These are phyloP conservation scores for Brassica carinata DNA, from an alignment of 345 rosid genomes.

Conservation along the genomic window DNA sequence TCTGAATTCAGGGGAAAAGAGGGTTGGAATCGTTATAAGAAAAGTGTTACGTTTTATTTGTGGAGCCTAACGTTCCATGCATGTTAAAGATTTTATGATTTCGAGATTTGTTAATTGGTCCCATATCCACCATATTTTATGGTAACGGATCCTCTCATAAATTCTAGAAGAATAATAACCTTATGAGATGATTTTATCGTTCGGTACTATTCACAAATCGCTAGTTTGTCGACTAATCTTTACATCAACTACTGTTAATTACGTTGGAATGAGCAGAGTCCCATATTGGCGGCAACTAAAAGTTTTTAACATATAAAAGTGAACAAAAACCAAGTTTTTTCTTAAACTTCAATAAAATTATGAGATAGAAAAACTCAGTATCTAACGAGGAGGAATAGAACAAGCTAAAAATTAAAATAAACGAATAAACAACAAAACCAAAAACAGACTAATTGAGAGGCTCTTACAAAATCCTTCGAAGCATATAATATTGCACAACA, in stretches of 20 bases:
- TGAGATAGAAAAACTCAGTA: background rate
- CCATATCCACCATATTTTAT: background rate
- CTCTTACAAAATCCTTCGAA: constrained; percentile 20
- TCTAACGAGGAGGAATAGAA: background rate
- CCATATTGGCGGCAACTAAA: background rate
- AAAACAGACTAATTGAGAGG: background rate
- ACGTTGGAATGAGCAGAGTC: background rate
- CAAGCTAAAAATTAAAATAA: background rate
- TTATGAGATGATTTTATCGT: background rate
- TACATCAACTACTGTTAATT: background rate
- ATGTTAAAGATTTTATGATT: background rate
- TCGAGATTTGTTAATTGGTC: background rate
- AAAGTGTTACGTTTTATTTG: constrained; percentile 5
- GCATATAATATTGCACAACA: constrained; percentile 11
- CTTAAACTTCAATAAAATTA: background rate
- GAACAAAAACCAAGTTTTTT: background rate
- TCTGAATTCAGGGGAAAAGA: background rate
- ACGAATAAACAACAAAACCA: background rate
- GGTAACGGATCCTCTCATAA: background rate
- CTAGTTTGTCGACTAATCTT: background rate
- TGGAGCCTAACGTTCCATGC: background rate
- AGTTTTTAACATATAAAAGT: background rate
- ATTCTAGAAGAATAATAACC: background rate
- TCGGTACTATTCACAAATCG: background rate
- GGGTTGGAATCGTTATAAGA: background rate